Evolutionary conservation across 495 filamentous ascomycete species (phyloP).

Genomic region (Hyaloscypha variabilis): DNA sequence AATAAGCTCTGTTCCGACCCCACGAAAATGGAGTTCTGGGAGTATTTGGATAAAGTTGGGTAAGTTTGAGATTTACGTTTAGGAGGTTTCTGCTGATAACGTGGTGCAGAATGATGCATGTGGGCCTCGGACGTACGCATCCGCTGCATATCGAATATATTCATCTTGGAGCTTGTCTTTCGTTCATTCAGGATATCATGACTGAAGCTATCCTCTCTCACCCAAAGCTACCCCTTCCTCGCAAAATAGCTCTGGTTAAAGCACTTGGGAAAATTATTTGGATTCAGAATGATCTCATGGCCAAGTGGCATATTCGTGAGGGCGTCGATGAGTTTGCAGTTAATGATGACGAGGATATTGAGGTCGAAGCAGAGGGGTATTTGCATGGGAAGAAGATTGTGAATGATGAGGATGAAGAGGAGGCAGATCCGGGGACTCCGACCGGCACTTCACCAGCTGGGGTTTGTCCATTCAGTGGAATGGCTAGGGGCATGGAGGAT

Average conservation of each 20-base stretch:
- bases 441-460: background rate
- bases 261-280: slow-evolving; percentile 57
- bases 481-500: background rate
- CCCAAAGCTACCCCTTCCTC: slow-evolving; percentile 59
- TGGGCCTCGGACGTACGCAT: slow-evolving; percentile 62
- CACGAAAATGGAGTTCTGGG: slow-evolving; percentile 73
- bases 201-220: slow-evolving; percentile 74
- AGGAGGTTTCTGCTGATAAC: background rate
- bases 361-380: slow-evolving; percentile 66
- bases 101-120: slow-evolving; percentile 63
- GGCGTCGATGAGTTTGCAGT: slow-evolving; percentile 71
- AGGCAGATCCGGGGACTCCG: background rate
- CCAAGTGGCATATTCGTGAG: slow-evolving; percentile 72
- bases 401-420: slow-evolving; percentile 1
- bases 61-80: slow-evolving; percentile 22
- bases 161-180: slow-evolving; percentile 68
- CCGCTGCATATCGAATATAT: slow-evolving; percentile 76
- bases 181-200: slow-evolving; percentile 74
- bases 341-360: slow-evolving; percentile 41
- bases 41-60: slow-evolving; percentile 79
- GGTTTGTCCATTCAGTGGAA: slow-evolving; percentile 16
- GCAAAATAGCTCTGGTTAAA: slow-evolving; percentile 69
- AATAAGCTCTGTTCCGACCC: slow-evolving; percentile 71
- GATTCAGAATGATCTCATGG: slow-evolving; percentile 39
- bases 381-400: slow-evolving; percentile 12